Percentiles rank a stretch among this genome's conserved stretches.
These are phyloP conservation scores for Kandelia obovata DNA, from an alignment of 345 rosid species.

Conservation along the genomic window DNA sequence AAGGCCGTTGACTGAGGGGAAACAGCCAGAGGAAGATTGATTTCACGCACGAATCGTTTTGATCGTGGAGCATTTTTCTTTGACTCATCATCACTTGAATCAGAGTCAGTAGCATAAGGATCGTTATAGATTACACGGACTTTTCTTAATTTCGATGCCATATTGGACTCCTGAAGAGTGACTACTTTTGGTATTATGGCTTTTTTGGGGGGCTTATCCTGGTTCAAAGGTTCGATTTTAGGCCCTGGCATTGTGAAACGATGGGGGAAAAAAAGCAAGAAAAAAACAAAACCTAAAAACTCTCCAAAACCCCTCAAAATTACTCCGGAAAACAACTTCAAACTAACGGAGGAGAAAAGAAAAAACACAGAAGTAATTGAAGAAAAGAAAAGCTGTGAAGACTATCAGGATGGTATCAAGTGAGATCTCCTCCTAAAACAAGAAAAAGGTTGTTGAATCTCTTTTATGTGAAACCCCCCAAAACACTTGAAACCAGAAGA, in stretches of 20 bases:
- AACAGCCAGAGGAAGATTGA: slow-evolving; percentile 37
- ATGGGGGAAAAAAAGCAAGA: not conserved
- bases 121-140: slow-evolving; percentile 66
- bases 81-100: slow-evolving; percentile 74
- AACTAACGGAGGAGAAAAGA: not conserved
- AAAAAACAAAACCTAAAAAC: slow-evolving; percentile 1
- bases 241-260: slow-evolving; percentile 41
- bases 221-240: slow-evolving; percentile 29
- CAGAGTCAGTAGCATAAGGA: slow-evolving; percentile 89
- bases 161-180: slow-evolving; percentile 23
- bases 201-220: slow-evolving; percentile 22
- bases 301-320: slow-evolving; percentile 32
- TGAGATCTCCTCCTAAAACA: slow-evolving; percentile 63
- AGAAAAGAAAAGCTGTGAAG: slow-evolving; percentile 9
- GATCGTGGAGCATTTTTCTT: slow-evolving; percentile 11
- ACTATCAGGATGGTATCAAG: slow-evolving; percentile 34
- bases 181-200: slow-evolving; percentile 18
- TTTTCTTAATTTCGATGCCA: slow-evolving; percentile 38
- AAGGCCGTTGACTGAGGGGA: not conserved
- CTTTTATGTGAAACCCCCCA: slow-evolving; percentile 70
- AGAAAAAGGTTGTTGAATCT: slow-evolving; percentile 61
- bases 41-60: slow-evolving; percentile 60
- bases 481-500: slow-evolving; percentile 72
- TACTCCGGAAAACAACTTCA: slow-evolving; percentile 7
- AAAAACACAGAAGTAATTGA: not conserved